Conservation (phyloP, 352 stramenopile genomes). For the Phytopythium vexans region DNA sequence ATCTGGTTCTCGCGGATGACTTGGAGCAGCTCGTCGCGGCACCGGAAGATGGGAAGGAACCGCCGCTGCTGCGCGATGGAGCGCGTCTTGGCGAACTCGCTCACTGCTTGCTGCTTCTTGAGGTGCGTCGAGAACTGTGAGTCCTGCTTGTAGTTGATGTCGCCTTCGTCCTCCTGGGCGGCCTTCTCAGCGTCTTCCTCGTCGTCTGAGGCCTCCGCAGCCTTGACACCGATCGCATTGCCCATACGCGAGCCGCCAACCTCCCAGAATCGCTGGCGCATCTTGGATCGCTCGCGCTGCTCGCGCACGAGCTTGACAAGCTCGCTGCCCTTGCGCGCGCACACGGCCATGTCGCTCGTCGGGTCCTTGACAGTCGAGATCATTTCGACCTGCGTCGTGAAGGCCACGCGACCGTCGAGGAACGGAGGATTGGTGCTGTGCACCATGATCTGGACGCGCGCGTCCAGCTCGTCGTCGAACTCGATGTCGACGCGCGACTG, state of each 20-base stretch:
- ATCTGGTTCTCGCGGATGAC: conserved; percentile 98
- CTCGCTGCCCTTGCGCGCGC: conserved; percentile 91
- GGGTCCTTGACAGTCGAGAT: conserved; percentile 95
- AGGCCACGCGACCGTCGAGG: conserved; percentile 91
- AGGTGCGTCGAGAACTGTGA: conserved; percentile 94
- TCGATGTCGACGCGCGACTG: conserved; percentile 68
- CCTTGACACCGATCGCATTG: conserved; percentile 92
- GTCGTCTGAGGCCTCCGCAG: conserved; percentile 46
- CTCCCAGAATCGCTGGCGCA: conserved; percentile 99
- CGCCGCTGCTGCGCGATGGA: conserved; percentile 95
- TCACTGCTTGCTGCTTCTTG: conserved; percentile 89
- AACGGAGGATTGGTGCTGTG: conserved; percentile 98
- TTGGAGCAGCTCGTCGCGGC: conserved; percentile 93
- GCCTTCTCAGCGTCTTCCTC: conserved; percentile 47
- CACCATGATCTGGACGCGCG: conserved; percentile 95
- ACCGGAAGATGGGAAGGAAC: conserved; percentile 96
- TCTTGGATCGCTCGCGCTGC: conserved; percentile 86
- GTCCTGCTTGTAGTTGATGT: conserved; percentile 94
- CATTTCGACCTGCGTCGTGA: conserved; percentile 94
- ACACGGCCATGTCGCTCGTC: conserved; percentile 95
- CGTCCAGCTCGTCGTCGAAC: conserved; percentile 94
- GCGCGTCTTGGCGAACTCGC: conserved; percentile 96
- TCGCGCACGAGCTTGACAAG: conserved; percentile 76
- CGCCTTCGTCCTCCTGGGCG: conserved; percentile 25
- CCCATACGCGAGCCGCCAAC: conserved; percentile 97